A percentile compares a stretch with the other conserved stretches of the same genome.
Conservation (phyloP, 202 grass and related monocot genomes). For the Setaria viridis region DNA sequence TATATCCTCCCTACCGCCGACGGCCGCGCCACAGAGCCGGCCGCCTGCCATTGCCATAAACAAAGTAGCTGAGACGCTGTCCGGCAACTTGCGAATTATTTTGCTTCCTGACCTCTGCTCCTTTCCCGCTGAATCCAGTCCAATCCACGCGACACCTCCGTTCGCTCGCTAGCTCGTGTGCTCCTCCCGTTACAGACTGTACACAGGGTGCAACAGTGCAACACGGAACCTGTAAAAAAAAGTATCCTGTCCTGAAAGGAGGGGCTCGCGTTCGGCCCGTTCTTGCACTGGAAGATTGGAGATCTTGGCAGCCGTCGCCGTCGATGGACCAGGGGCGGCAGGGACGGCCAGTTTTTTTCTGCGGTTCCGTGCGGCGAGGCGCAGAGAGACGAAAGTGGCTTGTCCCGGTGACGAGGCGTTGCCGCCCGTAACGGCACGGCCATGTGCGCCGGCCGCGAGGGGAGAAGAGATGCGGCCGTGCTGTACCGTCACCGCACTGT, state of each 20-base stretch:
- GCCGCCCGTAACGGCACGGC: slow-evolving; percentile 24
- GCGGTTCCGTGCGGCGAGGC: neutral
- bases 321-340: neutral
- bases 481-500: neutral
- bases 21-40: neutral
- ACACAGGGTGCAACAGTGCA: neutral
- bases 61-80: neutral
- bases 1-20: neutral
- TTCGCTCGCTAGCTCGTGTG: slow-evolving; percentile 2
- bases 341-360: neutral
- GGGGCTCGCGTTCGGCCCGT: neutral
- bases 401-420: neutral
- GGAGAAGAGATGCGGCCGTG: neutral
- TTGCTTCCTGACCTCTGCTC: slow-evolving; percentile 32
- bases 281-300: neutral
- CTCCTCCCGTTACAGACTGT: slow-evolving; percentile 27
- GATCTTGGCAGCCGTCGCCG: neutral
- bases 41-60: neutral
- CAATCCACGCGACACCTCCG: neutral
- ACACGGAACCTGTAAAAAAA: neutral
- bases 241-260: neutral
- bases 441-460: slow-evolving; percentile 46
- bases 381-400: neutral
- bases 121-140: neutral
- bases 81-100: slow-evolving; percentile 25